Percentiles rank a stretch among this genome's conserved stretches.
Evolutionary conservation across 192 early-diverging fungal species (phyloP).

Genomic region (Backusella circina): DNA sequence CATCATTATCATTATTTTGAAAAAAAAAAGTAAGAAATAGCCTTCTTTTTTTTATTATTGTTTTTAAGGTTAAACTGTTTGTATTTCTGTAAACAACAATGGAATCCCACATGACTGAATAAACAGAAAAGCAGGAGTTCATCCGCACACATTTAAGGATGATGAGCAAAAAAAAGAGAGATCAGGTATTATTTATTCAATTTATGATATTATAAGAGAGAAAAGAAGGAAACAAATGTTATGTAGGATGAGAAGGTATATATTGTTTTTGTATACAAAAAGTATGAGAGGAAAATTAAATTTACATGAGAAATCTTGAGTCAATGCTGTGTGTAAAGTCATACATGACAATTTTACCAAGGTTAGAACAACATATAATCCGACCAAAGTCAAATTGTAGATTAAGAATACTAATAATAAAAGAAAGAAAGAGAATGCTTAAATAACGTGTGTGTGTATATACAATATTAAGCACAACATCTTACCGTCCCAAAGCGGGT

Average conservation of each 20-base stretch:
- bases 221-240: neutral
- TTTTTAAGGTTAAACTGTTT: too few relatives aligned
- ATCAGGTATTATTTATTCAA: too few relatives aligned
- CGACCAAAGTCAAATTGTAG: slow-evolving; percentile 78
- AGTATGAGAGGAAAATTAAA: neutral
- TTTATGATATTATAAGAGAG: too few relatives aligned
- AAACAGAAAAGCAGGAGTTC: too few relatives aligned
- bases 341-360: slow-evolving; percentile 67
- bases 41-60: too few relatives aligned
- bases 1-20: too few relatives aligned
- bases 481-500: slow-evolving; percentile 8
- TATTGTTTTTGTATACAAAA: neutral
- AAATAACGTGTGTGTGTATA: neutral
- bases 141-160: too few relatives aligned
- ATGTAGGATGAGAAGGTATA: neutral
- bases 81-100: too few relatives aligned
- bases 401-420: slow-evolving; percentile 73
- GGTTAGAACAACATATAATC: slow-evolving; percentile 83
- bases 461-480: neutral
- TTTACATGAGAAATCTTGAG: slow-evolving; percentile 25
- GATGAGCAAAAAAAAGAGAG: too few relatives aligned
- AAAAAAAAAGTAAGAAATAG: too few relatives aligned
- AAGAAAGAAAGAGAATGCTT: neutral
- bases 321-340: slow-evolving; percentile 63
- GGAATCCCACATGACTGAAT: too few relatives aligned